A percentile compares a stretch with the other conserved stretches of the same genome.
phyloP scores from a whole-genome alignment of 2,329 filamentous ascomycete species.

The Fusarium sp. region DNA sequence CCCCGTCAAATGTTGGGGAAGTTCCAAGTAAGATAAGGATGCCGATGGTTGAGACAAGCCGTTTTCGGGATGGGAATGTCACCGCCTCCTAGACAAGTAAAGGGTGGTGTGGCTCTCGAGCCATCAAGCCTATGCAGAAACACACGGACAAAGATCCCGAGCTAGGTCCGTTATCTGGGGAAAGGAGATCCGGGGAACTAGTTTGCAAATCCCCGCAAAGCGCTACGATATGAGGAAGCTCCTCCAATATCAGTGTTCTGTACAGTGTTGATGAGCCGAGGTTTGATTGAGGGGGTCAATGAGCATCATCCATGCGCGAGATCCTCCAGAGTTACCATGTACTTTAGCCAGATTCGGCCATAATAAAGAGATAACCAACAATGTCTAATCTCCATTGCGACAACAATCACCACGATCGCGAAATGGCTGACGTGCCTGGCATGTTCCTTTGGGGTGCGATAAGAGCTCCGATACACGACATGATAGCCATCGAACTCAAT shows the following conservation, averaged over 20 bases:
- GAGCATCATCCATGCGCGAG: conserved; percentile 3
- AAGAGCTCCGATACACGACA: conserved; percentile 8
- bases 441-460: conserved; percentile 6
- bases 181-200: conserved; percentile 37
- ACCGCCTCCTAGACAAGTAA: conserved; percentile 8
- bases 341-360: neutral
- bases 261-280: neutral
- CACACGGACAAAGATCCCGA: conserved; percentile 21
- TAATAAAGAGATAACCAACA: neutral
- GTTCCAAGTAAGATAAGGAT: conserved; percentile 1
- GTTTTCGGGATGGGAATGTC: conserved; percentile 12
- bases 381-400: neutral
- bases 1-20: conserved; percentile 12
- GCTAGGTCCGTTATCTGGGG: conserved; percentile 35
- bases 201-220: conserved; percentile 28
- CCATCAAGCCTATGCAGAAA: conserved; percentile 9
- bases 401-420: conserved; percentile 1
- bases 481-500: conserved; percentile 10
- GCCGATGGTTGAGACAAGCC: neutral
- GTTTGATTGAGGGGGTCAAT: conserved; percentile 8
- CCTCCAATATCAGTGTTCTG: conserved; percentile 3
- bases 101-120: conserved; percentile 36
- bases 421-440: conserved; percentile 21
- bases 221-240: conserved; percentile 21
- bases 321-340: neutral